A percentile compares a stretch with the other conserved stretches of the same genome.
phyloP scores from a whole-genome alignment of 495 filamentous ascomycete species.

The Hypoxylon trugodes region DNA sequence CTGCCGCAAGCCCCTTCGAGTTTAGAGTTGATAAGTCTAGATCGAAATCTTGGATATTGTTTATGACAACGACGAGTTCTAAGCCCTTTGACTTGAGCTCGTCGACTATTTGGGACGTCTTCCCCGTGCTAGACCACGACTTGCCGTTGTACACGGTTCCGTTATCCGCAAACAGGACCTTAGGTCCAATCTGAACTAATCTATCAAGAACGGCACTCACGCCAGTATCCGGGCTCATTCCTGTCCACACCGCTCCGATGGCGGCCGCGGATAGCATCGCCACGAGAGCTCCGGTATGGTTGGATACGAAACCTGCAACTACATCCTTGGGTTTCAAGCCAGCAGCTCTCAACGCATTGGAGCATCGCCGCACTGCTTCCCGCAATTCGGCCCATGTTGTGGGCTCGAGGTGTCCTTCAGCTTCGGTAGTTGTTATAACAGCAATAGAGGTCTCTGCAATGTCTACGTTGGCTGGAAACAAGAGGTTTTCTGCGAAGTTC shows the following conservation, averaged over 20 bases:
- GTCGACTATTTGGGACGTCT: slow-evolving; percentile 74
- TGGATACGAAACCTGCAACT: slow-evolving; percentile 83
- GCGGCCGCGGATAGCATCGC: slow-evolving; percentile 83
- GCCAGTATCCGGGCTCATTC: slow-evolving; percentile 86
- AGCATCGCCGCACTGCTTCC: slow-evolving; percentile 76
- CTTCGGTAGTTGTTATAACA: slow-evolving; percentile 78
- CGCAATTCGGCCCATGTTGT: slow-evolving; percentile 82
- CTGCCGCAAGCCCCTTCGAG: slow-evolving; percentile 57
- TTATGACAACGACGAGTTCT: slow-evolving; percentile 73
- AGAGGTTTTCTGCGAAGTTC: slow-evolving; percentile 93
- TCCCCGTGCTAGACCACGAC: slow-evolving; percentile 73
- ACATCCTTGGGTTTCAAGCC: slow-evolving; percentile 77
- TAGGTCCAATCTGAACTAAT: slow-evolving; percentile 81
- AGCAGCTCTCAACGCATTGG: slow-evolving; percentile 70
- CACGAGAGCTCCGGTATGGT: slow-evolving; percentile 84
- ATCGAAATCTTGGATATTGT: slow-evolving; percentile 61
- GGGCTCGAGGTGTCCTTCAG: slow-evolving; percentile 66
- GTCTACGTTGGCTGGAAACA: slow-evolving; percentile 69
- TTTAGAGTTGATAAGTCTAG: slow-evolving; percentile 59
- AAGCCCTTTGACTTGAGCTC: slow-evolving; percentile 67
- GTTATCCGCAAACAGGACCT: slow-evolving; percentile 84
- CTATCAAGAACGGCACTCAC: slow-evolving; percentile 77
- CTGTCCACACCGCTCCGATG: slow-evolving; percentile 89
- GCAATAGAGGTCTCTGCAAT: slow-evolving; percentile 67
- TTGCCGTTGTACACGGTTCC: slow-evolving; percentile 90